phyloP scores from a whole-genome alignment of 176 grass and related monocot species.

The Avena sativa region DNA sequence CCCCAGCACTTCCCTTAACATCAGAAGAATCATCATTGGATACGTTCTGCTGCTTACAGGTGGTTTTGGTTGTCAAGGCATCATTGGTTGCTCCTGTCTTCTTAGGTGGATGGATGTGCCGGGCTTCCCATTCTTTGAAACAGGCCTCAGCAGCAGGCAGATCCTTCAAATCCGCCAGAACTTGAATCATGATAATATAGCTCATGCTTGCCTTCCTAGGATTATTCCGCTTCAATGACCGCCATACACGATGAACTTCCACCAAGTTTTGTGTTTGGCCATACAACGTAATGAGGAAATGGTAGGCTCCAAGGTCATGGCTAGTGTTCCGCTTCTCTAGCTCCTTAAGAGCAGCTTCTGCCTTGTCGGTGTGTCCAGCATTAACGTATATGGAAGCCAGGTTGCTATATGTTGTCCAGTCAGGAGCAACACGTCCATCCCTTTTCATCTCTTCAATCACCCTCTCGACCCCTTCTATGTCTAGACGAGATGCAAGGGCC shows the following conservation, averaged over 20 bases:
- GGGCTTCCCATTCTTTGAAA: conserved; percentile 90
- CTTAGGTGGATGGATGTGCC: conserved; percentile 46
- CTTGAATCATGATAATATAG: conserved; percentile 98
- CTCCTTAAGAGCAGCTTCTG: conserved; percentile 84
- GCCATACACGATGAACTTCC: conserved; percentile 89
- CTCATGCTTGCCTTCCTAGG: conserved; percentile 84
- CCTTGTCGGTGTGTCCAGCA: conserved; percentile 76
- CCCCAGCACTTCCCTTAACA: conserved; percentile 32
- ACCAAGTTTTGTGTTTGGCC: conserved; percentile 78
- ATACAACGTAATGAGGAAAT: conserved; percentile 93
- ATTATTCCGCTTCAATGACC: conserved; percentile 67
- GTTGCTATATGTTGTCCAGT: conserved; percentile 99
- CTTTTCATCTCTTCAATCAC: conserved; percentile 95
- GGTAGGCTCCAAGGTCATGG: conserved; percentile 80
- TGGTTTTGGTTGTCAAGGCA: conserved; percentile 3
- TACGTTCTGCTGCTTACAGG: background rate
- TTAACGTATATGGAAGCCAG: conserved; percentile 90
- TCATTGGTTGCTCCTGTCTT: conserved; percentile 12
- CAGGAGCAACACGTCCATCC: conserved; percentile 85
- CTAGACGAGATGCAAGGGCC: conserved; percentile 62
- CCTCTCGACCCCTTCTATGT: conserved; percentile 85
- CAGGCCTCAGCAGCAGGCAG: conserved; percentile 80
- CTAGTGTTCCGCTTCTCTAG: conserved; percentile 75
- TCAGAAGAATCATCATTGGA: conserved; percentile 14
- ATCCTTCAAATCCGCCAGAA: conserved; percentile 84